A percentile compares a stretch with the other conserved stretches of the same genome.
These are phyloP conservation scores for Pseudisothecium myosuroides DNA, from an alignment of 225 moss, liverwort and hornwort genomes.

Conservation along the genomic window DNA sequence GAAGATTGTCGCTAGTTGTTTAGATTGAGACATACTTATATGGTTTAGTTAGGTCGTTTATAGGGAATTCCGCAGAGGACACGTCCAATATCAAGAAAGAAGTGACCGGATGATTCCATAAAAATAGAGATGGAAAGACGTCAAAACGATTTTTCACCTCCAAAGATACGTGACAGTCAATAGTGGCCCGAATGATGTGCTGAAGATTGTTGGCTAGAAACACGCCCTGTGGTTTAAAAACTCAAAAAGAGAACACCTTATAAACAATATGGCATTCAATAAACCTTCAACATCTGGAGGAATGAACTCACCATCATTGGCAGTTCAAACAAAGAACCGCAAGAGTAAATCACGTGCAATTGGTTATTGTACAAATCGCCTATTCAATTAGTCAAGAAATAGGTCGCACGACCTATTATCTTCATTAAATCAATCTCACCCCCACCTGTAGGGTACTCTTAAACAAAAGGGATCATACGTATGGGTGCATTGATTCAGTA, in stretches of 20 bases:
- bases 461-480: neutral
- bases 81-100: neutral
- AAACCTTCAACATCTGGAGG: neutral
- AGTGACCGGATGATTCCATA: neutral
- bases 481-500: neutral
- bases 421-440: neutral
- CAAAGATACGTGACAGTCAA: conserved; percentile 78
- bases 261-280: neutral
- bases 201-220: conserved; percentile 65
- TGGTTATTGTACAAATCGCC: neutral
- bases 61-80: neutral
- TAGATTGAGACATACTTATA: neutral
- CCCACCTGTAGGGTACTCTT: neutral
- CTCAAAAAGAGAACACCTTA: neutral
- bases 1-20: neutral
- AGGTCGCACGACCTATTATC: neutral
- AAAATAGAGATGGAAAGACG: neutral
- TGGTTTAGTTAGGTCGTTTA: neutral
- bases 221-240: conserved; percentile 38
- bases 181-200: conserved; percentile 60
- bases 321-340: neutral
- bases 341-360: neutral
- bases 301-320: neutral
- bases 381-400: neutral
- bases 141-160: conserved; percentile 27